Evolutionary conservation across 495 filamentous ascomycete genomes (phyloP).

Genomic region (Penicillium roqueforti): DNA sequence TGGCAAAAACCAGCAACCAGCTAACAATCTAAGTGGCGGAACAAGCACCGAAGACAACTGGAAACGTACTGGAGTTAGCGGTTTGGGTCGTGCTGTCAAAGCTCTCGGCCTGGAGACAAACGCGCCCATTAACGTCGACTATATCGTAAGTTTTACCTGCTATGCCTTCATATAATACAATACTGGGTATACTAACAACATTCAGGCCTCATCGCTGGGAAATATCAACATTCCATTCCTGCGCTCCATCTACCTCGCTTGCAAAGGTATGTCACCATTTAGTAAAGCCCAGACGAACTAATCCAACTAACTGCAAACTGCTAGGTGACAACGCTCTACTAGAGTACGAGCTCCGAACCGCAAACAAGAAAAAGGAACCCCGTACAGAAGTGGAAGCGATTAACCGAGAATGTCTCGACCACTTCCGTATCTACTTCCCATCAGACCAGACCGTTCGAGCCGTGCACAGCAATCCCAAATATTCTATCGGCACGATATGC

Average conservation of each 20-base stretch:
- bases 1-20: not conserved
- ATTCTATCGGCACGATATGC: conserved; percentile 74
- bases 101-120: conserved; percentile 50
- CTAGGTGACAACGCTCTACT: conserved; percentile 57
- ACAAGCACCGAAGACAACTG: conserved; percentile 49
- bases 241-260: conserved; percentile 67
- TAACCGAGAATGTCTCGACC: conserved; percentile 41
- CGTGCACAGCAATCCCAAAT: conserved; percentile 55
- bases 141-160: conserved; percentile 42
- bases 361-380: conserved; percentile 16
- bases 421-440: conserved; percentile 79
- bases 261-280: conserved; percentile 51
- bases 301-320: not conserved
- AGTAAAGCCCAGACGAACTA: not conserved
- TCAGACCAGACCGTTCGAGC: conserved; percentile 63
- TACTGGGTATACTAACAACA: not conserved
- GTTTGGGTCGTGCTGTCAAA: conserved; percentile 58
- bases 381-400: conserved; percentile 10
- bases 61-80: conserved; percentile 64
- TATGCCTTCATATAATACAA: not conserved
- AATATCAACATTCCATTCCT: conserved; percentile 65
- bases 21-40: conserved; percentile 44
- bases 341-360: conserved; percentile 49
- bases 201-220: conserved; percentile 74
- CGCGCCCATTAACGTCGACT: conserved; percentile 53